Percentiles rank a stretch among this genome's conserved stretches.
Conservation (phyloP, 352 stramenopile genomes). For the Globisporangium viniferum region DNA sequence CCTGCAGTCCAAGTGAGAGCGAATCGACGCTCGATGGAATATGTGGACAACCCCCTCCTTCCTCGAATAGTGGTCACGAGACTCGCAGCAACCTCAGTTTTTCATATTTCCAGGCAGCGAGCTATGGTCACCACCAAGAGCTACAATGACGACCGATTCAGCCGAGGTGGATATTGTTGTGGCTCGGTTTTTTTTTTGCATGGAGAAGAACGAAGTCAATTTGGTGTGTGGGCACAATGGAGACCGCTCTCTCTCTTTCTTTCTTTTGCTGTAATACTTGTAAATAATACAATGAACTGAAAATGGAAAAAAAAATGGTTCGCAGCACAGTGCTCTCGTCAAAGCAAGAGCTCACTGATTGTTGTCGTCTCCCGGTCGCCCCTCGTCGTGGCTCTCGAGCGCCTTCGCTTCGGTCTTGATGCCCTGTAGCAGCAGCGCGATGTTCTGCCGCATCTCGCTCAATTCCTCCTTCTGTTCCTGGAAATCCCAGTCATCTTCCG, state of each 20-base stretch:
- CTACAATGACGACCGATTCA: not conserved
- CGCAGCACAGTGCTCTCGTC: too few species aligned
- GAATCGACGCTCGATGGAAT: not conserved
- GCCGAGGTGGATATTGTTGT: not conserved
- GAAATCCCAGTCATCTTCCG: slow-evolving; percentile 44
- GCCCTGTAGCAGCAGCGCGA: slow-evolving; percentile 50
- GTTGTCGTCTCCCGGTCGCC: not conserved
- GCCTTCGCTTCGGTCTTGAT: slow-evolving; percentile 60
- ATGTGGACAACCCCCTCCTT: not conserved
- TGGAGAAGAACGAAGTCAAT: not conserved
- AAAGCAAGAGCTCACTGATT: slow-evolving; percentile 8
- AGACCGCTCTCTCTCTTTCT: not conserved
- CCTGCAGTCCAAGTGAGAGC: slow-evolving; percentile 67
- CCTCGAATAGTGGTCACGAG: not conserved
- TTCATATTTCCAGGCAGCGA: not conserved
- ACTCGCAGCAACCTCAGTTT: not conserved
- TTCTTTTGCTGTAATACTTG: not conserved
- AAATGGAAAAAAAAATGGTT: slow-evolving; percentile 1
- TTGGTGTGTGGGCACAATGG: not conserved
- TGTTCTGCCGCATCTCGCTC: slow-evolving; percentile 61
- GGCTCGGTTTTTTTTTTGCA: not conserved
- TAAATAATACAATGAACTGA: slow-evolving; percentile 1
- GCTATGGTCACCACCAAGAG: not conserved
- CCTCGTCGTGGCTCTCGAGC: slow-evolving; percentile 23
- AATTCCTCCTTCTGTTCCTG: slow-evolving; percentile 57